Percentiles rank a stretch among this genome's conserved stretches.
Evolutionary conservation across 768 basidiomycete genomes (phyloP).

Genomic region (Peribolospora kevripleyi): DNA sequence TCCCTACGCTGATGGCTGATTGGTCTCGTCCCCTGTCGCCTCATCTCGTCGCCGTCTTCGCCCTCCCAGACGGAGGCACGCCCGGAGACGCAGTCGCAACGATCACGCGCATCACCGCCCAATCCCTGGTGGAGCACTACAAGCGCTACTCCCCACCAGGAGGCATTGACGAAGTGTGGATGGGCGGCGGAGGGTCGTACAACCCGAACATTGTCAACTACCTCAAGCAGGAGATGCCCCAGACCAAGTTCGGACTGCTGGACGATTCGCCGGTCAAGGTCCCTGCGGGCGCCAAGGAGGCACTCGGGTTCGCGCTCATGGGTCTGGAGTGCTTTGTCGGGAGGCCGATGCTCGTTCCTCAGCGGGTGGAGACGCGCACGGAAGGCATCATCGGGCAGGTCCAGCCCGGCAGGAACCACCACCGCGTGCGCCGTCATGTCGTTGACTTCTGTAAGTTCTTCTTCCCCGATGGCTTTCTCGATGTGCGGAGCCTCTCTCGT

Average conservation of each 20-base stretch:
- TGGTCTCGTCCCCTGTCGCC: neutral
- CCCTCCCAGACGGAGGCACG: neutral
- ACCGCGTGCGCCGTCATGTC: neutral
- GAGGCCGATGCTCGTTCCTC: neutral
- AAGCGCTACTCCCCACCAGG: neutral
- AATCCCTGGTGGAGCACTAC: neutral
- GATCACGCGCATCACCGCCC: conserved; percentile 1
- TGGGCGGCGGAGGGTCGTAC: neutral
- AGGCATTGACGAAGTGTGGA: neutral
- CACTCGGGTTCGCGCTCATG: neutral
- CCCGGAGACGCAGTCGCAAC: neutral
- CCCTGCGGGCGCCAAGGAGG: neutral
- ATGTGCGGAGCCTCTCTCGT: no score
- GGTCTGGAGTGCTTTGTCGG: neutral
- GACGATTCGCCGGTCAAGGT: neutral
- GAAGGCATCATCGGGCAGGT: neutral
- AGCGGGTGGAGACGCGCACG: neutral
- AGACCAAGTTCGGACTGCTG: neutral
- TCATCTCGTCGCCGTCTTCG: neutral
- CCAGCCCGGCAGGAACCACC: neutral
- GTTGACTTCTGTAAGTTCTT: neutral
- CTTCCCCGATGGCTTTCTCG: no score
- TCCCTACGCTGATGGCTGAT: neutral
- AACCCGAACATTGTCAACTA: neutral
- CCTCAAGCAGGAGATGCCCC: neutral